Conservation (phyloP, 2,329 filamentous ascomycete genomes). For the Penicillium rolfsii region DNA sequence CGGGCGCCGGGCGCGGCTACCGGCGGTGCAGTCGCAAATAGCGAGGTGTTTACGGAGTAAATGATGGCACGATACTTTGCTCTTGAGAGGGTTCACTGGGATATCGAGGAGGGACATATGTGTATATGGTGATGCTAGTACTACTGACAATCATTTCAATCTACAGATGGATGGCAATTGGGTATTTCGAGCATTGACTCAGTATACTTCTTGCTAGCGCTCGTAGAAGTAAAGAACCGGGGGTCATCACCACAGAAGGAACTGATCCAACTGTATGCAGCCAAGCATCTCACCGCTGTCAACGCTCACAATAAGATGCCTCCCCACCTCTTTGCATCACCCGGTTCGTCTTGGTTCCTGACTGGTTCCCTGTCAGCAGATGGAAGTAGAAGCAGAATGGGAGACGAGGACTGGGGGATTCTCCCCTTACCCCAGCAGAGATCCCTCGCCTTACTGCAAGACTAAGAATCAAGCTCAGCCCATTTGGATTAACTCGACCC, state of each 20-base stretch:
- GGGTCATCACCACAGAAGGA: not conserved
- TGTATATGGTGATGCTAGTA: not conserved
- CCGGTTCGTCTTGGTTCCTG: slow-evolving; percentile 3
- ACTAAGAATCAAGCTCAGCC: slow-evolving; percentile 19
- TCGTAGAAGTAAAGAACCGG: not conserved
- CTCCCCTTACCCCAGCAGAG: slow-evolving; percentile 14
- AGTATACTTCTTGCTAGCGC: not conserved
- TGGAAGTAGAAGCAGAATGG: not conserved
- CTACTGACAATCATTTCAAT: not conserved
- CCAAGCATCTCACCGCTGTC: slow-evolving; percentile 32
- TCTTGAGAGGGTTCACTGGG: not conserved
- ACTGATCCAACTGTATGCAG: slow-evolving; percentile 21
- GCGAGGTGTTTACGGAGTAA: slow-evolving; percentile 8
- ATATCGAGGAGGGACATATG: not conserved
- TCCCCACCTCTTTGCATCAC: slow-evolving; percentile 10
- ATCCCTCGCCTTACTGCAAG: slow-evolving; percentile 24
- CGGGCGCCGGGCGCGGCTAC: slow-evolving; percentile 11
- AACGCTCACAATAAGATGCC: slow-evolving; percentile 6
- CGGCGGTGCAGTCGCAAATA: slow-evolving; percentile 30
- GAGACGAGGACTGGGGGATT: not conserved
- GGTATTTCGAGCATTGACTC: not conserved
- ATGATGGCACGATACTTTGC: not conserved
- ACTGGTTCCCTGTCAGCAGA: slow-evolving; percentile 8
- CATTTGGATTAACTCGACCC: slow-evolving; percentile 10
- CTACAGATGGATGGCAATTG: not conserved